Conservation (phyloP, 768 basidiomycete species). For the Clavaria fumosa region DNA sequence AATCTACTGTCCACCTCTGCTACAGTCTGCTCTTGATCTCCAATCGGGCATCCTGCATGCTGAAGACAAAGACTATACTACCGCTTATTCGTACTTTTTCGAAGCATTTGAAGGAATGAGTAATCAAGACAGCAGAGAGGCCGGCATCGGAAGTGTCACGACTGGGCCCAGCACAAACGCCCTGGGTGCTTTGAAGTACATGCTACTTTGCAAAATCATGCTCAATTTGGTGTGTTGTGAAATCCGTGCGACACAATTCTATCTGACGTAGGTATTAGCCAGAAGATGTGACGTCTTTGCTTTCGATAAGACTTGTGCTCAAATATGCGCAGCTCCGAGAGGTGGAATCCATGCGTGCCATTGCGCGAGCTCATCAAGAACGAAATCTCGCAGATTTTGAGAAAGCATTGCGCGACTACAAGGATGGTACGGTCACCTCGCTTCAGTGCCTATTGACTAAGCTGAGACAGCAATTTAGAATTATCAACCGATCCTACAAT, state of each 20-base stretch:
- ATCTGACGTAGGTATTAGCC: conserved; percentile 34
- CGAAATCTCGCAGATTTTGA: conserved; percentile 85
- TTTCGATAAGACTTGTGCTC: conserved; percentile 74
- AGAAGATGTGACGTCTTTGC: conserved; percentile 80
- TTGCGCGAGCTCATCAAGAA: conserved; percentile 87
- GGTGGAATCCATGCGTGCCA: conserved; percentile 90
- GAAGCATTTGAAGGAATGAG: conserved; percentile 89
- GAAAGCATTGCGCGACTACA: conserved; percentile 72
- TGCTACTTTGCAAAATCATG: conserved; percentile 98
- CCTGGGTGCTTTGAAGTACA: conserved; percentile 85
- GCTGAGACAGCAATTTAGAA: conserved; percentile 31
- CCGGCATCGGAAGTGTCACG: background rate
- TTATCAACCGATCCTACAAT: conserved; percentile 93
- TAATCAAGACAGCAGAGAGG: conserved; percentile 67
- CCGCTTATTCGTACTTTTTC: conserved; percentile 94
- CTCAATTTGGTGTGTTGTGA: conserved; percentile 62
- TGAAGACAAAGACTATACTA: conserved; percentile 96
- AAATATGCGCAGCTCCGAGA: conserved; percentile 82
- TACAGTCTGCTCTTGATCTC: conserved; percentile 35
- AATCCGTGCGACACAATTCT: background rate
- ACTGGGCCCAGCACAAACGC: conserved; percentile 30
- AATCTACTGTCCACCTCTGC: conserved; percentile 42
- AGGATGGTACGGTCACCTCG: no score
- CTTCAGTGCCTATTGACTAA: conserved; percentile 14
- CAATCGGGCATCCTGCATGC: conserved; percentile 73